Base-by-base conservation (phyloP, 2,329 filamentous ascomycete genomes). In the Sphaerulina vaccinii region DNA sequence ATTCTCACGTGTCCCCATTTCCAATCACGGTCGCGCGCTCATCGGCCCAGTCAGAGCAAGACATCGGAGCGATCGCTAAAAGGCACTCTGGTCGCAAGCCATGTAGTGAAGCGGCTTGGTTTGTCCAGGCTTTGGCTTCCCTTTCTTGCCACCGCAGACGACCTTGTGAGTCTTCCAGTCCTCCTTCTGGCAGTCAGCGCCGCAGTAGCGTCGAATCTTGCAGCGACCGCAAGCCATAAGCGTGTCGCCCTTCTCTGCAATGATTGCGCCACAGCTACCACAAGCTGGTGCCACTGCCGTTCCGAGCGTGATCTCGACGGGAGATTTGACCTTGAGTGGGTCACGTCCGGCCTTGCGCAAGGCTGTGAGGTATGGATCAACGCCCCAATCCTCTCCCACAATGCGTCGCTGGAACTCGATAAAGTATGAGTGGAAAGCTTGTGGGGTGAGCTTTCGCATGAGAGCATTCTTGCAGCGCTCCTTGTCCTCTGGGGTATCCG, bases 161-260 rank as follows among this genome's bases (percentile, higher is more conserved):
- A 52, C 39, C 56, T 67, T 69, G 61, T 83, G 79, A 60, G 68
- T 74, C 59, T 73, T 76, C 79, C 79, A 83, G 52, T 81, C 75
- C 56, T 67, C 71, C 62, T 71, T 75, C 70, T 82, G 80, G 47
- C 80, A 83, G 42, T 75, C 72, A 0, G 50, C 52, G 2, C 74
- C 77, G 63, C 80, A 84, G 49, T 83, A 83, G 6, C 38, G 40
- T 5, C 51, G 44, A 54, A 62, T 71, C 9, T 21, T 45, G 40
- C 55, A 57, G 1, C 48, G 40, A 2, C 18, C 36, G 18, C 52
- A 57, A 36, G 22, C 3, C 42, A 35, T 11, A 7, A 46, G 42
- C n/a, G 18, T 10, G 18, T n/a, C 2, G 19, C 29, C 42, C 7
- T 46, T 19, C 5, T 3, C 11, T 19, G 27, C 42, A 23, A 29